A percentile compares a stretch with the other conserved stretches of the same genome.
These are phyloP conservation scores for Ustilago bromivora DNA, from an alignment of 1,284 basidiomycete species.

Conservation along the genomic window DNA sequence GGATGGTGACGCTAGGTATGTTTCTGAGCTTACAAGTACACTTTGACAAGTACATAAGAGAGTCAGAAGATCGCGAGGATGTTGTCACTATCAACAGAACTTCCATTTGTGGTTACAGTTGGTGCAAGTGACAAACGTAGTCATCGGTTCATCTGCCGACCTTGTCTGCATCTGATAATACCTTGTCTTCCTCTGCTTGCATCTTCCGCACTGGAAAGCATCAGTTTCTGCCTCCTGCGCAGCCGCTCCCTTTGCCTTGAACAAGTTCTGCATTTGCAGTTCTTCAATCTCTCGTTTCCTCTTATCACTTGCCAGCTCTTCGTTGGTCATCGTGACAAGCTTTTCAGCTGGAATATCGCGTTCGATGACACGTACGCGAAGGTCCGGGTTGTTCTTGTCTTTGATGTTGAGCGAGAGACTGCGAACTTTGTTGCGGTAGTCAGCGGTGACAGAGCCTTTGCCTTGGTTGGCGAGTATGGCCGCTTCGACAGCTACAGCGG, in stretches of 20 bases:
- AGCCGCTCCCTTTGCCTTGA: slow-evolving; percentile 89
- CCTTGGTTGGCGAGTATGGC: slow-evolving; percentile 66
- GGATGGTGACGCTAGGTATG: background rate
- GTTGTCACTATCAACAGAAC: slow-evolving; percentile 49
- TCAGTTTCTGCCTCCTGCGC: slow-evolving; percentile 90
- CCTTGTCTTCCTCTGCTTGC: slow-evolving; percentile 72
- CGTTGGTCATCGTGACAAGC: slow-evolving; percentile 84
- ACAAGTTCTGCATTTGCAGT: slow-evolving; percentile 76
- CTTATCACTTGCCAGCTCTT: slow-evolving; percentile 95
- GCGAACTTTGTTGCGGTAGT: slow-evolving; percentile 85
- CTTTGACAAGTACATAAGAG: background rate
- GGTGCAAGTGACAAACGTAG: slow-evolving; percentile 66
- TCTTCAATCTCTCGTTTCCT: slow-evolving; percentile 84
- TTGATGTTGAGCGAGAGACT: slow-evolving; percentile 92
- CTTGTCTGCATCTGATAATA: slow-evolving; percentile 69
- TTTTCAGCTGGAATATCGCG: slow-evolving; percentile 80
- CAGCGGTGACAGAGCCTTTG: slow-evolving; percentile 53
- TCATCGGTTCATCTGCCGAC: slow-evolving; percentile 69
- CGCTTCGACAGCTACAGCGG: slow-evolving; percentile 71
- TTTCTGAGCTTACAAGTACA: slow-evolving; percentile 20
- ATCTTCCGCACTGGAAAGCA: slow-evolving; percentile 95
- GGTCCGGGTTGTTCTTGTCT: slow-evolving; percentile 90
- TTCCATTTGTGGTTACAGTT: slow-evolving; percentile 69
- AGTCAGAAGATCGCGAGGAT: background rate
- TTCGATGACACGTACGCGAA: slow-evolving; percentile 85